Conservation (phyloP, 306 rosid genomes). For the Mimosa pudica region DNA sequence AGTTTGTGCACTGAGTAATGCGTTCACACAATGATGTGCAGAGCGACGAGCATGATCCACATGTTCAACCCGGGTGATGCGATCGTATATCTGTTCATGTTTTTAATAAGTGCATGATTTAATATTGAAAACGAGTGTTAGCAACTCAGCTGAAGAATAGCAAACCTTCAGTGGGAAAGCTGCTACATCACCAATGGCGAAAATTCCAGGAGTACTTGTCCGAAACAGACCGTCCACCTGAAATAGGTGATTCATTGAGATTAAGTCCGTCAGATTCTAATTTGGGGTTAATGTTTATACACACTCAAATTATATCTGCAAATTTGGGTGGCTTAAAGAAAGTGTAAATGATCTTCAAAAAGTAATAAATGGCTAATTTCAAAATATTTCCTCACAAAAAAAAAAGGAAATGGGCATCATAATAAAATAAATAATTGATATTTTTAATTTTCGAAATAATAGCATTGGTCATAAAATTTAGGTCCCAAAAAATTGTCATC, state of each 20-base stretch:
- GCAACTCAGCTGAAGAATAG: conserved; percentile 28
- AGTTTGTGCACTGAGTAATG: conserved; percentile 78
- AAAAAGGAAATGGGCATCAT: not conserved
- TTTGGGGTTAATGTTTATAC: conserved; percentile 5
- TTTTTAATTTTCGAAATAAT: not conserved
- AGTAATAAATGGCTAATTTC: conserved; percentile 10
- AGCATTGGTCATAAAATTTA: not conserved
- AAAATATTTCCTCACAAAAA: conserved; percentile 1
- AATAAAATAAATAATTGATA: conserved; percentile 6
- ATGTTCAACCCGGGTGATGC: conserved; percentile 81
- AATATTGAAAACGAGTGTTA: conserved; percentile 14
- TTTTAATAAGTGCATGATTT: conserved; percentile 29
- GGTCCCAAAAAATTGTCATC: conserved; percentile 14
- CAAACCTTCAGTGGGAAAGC: conserved; percentile 87
- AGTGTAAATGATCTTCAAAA: conserved; percentile 24
- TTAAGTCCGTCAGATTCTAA: not conserved
- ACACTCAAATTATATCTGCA: conserved; percentile 23
- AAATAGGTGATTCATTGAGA: conserved; percentile 34
- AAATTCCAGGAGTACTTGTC: conserved; percentile 77
- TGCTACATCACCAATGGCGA: conserved; percentile 89
- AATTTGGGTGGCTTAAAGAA: conserved; percentile 13
- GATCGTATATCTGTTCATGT: conserved; percentile 71
- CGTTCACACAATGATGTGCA: conserved; percentile 79
- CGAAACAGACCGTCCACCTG: conserved; percentile 91
- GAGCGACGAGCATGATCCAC: conserved; percentile 98